Conservation (phyloP, 305 asterid genomes). For the Fraxinus latifolia region DNA sequence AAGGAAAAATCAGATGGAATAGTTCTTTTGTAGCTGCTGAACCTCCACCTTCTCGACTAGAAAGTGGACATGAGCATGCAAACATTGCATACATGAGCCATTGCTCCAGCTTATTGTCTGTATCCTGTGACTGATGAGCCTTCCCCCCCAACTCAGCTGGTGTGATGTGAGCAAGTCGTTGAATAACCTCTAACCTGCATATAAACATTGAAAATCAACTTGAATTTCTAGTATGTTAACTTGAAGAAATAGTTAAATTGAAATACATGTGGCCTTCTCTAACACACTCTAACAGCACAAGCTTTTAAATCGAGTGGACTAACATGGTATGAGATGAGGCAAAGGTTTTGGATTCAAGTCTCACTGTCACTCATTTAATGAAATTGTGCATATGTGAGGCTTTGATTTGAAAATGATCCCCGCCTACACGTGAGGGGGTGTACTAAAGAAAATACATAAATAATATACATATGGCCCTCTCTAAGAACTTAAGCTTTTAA, state of each 20-base stretch:
- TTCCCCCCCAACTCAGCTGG: conserved; percentile 97
- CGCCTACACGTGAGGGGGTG: neutral
- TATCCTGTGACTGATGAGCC: conserved; percentile 90
- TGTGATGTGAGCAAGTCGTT: conserved; percentile 89
- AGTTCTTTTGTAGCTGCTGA: conserved; percentile 85
- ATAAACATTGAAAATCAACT: conserved; percentile 14
- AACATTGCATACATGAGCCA: conserved; percentile 99
- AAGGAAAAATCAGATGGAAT: conserved; percentile 92
- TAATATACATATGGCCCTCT: neutral
- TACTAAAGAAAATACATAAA: neutral
- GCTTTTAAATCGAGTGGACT: neutral
- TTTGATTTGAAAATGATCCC: neutral
- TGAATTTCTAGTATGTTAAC: conserved; percentile 8
- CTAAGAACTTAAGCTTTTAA: neutral
- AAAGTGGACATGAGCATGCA: conserved; percentile 91
- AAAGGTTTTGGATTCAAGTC: neutral
- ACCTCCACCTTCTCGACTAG: conserved; percentile 82
- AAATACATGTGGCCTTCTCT: neutral
- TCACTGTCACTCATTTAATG: neutral
- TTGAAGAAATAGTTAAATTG: neutral
- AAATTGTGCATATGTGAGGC: neutral
- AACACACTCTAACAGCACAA: neutral
- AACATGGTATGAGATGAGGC: neutral
- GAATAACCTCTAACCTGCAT: conserved; percentile 90
- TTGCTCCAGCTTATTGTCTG: conserved; percentile 94